phyloP scores from a whole-genome alignment of 257 asterid species.

The Forsythia viridissima region DNA sequence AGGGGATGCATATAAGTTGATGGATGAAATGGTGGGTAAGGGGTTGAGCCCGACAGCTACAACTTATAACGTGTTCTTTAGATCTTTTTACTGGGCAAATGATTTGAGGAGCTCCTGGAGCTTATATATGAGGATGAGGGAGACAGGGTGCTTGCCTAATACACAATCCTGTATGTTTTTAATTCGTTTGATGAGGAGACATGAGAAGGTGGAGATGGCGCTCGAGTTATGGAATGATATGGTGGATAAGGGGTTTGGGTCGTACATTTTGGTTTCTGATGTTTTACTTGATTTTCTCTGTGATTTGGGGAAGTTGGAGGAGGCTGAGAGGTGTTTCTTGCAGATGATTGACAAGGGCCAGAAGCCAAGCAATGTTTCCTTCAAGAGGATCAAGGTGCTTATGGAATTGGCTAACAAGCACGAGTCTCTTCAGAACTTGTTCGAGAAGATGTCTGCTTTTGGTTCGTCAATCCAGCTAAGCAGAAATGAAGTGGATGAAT shows the following conservation, averaged over 20 bases:
- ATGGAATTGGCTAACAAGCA: conserved; percentile 77
- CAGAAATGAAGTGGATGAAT: conserved; percentile 35
- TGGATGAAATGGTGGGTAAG: conserved; percentile 72
- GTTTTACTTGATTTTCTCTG: conserved; percentile 78
- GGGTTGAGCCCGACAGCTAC: conserved; percentile 86
- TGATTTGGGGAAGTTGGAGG: conserved; percentile 67
- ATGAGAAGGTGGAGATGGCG: conserved; percentile 71
- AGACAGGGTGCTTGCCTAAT: conserved; percentile 63
- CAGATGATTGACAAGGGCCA: conserved; percentile 87
- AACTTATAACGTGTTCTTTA: conserved; percentile 74
- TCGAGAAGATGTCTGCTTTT: conserved; percentile 71
- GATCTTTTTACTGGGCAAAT: conserved; percentile 72
- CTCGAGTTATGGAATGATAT: conserved; percentile 90
- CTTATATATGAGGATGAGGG: conserved; percentile 74
- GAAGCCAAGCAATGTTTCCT: conserved; percentile 74
- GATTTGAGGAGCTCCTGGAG: conserved; percentile 69
- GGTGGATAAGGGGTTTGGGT: conserved; percentile 82
- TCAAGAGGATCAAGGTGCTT: conserved; percentile 85
- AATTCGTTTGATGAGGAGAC: conserved; percentile 72
- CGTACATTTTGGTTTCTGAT: conserved; percentile 72
- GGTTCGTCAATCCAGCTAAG: conserved; percentile 36
- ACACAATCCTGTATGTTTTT: conserved; percentile 89
- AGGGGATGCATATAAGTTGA: conserved; percentile 54
- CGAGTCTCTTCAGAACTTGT: conserved; percentile 47
- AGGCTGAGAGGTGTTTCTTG: conserved; percentile 89